Evolutionary conservation across 345 rosid genomes (phyloP).

Genomic region (Lagerstroemia speciosa): DNA sequence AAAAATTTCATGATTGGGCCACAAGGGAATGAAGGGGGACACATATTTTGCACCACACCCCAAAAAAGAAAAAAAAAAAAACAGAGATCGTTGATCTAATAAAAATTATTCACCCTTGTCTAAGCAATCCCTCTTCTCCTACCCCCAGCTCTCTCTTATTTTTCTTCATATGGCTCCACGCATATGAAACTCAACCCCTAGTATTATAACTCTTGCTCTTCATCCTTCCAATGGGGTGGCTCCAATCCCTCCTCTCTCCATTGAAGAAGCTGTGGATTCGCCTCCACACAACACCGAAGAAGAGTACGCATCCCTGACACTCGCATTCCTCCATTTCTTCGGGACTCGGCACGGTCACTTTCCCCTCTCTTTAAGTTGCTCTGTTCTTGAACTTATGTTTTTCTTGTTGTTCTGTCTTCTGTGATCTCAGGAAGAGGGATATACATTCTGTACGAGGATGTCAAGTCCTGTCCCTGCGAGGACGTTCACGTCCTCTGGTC

Average conservation of each 20-base stretch:
- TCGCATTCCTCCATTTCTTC: not conserved
- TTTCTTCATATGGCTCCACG: not conserved
- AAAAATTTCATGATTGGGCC: slow-evolving; percentile 32
- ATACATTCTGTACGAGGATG: slow-evolving; percentile 81
- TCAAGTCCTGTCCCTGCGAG: slow-evolving; percentile 78
- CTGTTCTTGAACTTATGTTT: not conserved
- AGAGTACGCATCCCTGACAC: slow-evolving; percentile 37
- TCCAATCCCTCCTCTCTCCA: slow-evolving; percentile 80
- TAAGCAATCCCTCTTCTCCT: slow-evolving; percentile 25
- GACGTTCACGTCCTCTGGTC: slow-evolving; percentile 93
- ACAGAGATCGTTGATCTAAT: not conserved
- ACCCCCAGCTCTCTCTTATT: not conserved
- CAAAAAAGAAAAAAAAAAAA: not conserved
- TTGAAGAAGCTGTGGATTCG: slow-evolving; percentile 92
- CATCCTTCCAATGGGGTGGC: slow-evolving; percentile 67
- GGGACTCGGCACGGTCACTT: no score
- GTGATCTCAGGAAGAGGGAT: slow-evolving; percentile 59
- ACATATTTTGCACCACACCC: not conserved
- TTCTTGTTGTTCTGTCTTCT: not conserved
- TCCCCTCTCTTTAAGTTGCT: not conserved
- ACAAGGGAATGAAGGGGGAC: slow-evolving; percentile 19
- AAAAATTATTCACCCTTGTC: slow-evolving; percentile 25
- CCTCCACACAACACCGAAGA: slow-evolving; percentile 54
- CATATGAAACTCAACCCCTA: slow-evolving; percentile 29
- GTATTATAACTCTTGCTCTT: slow-evolving; percentile 19